A percentile compares a stretch with the other conserved stretches of the same genome.
Evolutionary conservation across 208 protist species (phyloP).

Genomic region (Acanthamoeba healyi): DNA sequence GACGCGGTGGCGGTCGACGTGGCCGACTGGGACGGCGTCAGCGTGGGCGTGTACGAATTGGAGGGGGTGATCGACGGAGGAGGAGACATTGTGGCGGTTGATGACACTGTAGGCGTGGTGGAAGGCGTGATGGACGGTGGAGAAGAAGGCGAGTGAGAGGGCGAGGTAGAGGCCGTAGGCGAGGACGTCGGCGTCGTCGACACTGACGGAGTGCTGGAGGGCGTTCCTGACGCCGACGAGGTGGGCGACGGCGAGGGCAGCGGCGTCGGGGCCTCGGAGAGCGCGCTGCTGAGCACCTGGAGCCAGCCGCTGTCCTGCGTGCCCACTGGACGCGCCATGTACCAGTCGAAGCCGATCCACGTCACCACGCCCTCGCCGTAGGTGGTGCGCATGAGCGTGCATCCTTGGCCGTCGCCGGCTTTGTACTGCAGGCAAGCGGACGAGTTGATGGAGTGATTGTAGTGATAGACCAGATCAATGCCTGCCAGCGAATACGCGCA

Average conservation of each 20-base stretch:
- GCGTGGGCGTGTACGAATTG: not conserved
- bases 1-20: not conserved
- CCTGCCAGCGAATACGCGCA: slow-evolving; percentile 4
- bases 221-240: not conserved
- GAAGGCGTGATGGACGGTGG: not conserved
- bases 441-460: not conserved
- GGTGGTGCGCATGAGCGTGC: not conserved
- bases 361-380: slow-evolving; percentile 1
- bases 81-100: not conserved
- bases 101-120: not conserved
- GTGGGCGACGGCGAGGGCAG: not conserved
- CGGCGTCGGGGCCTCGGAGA: not conserved
- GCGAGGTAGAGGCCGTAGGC: not conserved
- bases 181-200: not conserved
- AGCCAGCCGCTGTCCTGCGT: slow-evolving; percentile 28
- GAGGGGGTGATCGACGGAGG: not conserved
- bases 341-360: slow-evolving; percentile 25
- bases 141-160: not conserved
- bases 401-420: not conserved
- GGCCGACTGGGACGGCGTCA: not conserved
- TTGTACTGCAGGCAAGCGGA: not conserved
- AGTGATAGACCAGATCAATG: slow-evolving; percentile 11
- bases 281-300: not conserved
- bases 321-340: not conserved
- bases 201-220: not conserved